Evolutionary conservation across 2,329 filamentous ascomycete genomes (phyloP).

Genomic region (Blastomyces gilchristii): DNA sequence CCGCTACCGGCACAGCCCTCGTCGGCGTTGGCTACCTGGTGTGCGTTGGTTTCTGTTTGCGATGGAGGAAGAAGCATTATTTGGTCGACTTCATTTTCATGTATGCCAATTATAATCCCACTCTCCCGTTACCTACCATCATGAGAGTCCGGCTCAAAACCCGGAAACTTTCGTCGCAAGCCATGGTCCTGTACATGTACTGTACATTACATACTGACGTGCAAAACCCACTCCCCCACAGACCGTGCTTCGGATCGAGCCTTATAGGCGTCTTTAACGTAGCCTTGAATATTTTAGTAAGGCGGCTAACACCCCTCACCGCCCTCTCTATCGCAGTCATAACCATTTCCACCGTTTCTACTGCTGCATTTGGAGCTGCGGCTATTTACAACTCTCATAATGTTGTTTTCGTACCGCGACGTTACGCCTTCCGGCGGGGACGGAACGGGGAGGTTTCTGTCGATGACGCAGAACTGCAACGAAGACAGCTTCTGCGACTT

Average conservation of each 20-base stretch:
- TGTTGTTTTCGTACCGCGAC: constrained; percentile 9
- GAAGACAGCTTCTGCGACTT: constrained; percentile 31
- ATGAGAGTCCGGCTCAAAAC: not conserved
- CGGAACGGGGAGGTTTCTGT: constrained; percentile 13
- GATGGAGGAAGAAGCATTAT: constrained; percentile 17
- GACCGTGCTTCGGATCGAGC: constrained; percentile 21
- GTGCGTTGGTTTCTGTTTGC: constrained; percentile 19
- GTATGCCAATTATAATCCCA: constrained; percentile 18
- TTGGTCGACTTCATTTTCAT: constrained; percentile 25
- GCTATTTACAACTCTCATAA: constrained; percentile 21
- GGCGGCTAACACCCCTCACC: constrained; percentile 21
- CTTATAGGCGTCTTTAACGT: constrained; percentile 27
- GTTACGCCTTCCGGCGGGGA: constrained; percentile 9
- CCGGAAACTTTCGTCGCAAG: not conserved
- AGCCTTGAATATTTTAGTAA: constrained; percentile 25
- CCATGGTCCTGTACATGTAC: not conserved
- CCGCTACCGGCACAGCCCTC: constrained; percentile 21
- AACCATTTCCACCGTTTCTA: constrained; percentile 22
- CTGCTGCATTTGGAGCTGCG: constrained; percentile 21
- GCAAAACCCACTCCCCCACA: not conserved
- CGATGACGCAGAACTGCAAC: constrained; percentile 31
- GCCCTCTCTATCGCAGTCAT: constrained; percentile 21
- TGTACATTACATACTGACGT: constrained; percentile 1
- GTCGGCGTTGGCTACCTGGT: constrained; percentile 21
- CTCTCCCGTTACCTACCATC: not conserved